These are phyloP conservation scores for Pythium scleroteichum DNA, from an alignment of 352 stramenopile genomes.

Conservation along the genomic window DNA sequence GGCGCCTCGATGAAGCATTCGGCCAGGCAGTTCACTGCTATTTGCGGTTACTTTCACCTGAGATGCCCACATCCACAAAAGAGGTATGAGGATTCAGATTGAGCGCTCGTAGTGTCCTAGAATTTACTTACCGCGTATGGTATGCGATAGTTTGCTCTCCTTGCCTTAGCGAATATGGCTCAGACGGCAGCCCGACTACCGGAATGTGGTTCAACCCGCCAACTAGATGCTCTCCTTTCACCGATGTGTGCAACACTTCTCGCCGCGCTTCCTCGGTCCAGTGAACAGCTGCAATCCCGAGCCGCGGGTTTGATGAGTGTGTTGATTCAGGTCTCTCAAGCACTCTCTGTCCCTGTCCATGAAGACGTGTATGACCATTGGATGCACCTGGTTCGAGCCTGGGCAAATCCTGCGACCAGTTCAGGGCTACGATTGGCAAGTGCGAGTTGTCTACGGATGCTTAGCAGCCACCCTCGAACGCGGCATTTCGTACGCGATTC, in stretches of 20 bases:
- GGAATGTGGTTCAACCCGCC: constrained; percentile 16
- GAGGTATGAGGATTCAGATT: constrained; percentile 21
- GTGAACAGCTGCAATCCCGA: constrained; percentile 39
- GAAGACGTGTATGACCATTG: constrained; percentile 56
- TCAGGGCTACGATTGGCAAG: constrained; percentile 40
- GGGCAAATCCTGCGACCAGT: constrained; percentile 24
- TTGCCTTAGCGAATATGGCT: constrained; percentile 28
- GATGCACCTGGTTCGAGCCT: constrained; percentile 61
- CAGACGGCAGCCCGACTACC: constrained; percentile 29
- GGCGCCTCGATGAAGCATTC: constrained; percentile 11
- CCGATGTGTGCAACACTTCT: constrained; percentile 39
- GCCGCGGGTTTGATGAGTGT: constrained; percentile 46
- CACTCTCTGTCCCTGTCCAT: constrained; percentile 31
- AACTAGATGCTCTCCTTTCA: constrained; percentile 42
- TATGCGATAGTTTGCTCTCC: constrained; percentile 21
- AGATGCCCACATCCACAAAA: constrained; percentile 56
- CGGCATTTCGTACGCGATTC: constrained; percentile 57
- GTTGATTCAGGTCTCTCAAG: constrained; percentile 48
- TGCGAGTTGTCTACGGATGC: constrained; percentile 50
- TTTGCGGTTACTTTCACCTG: constrained; percentile 47
- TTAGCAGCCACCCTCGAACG: constrained; percentile 50
- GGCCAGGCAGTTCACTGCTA: constrained; percentile 25
- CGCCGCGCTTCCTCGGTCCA: constrained; percentile 39
- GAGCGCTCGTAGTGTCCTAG: too few relatives aligned
- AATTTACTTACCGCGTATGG: too few relatives aligned